A percentile compares a stretch with the other conserved stretches of the same genome.
phyloP scores from a whole-genome alignment of 2,329 filamentous ascomycete species.

The Ophidiomyces ophidiicola region DNA sequence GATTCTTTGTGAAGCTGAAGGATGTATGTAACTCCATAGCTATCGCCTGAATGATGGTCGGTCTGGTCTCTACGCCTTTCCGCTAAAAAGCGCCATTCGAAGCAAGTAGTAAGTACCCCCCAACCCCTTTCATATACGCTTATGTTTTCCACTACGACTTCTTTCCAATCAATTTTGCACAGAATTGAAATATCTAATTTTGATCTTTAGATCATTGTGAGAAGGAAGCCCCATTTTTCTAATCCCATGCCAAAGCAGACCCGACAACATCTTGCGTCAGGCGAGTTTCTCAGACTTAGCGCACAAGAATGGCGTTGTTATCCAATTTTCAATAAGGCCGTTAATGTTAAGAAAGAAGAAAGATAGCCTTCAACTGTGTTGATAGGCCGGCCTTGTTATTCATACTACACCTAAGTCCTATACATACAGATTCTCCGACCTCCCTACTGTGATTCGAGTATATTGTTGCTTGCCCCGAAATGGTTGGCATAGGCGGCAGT shows the following conservation, averaged over 20 bases:
- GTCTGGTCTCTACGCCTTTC: no score
- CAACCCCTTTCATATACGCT: no score
- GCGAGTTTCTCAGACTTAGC: not conserved
- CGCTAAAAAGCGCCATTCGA: no score
- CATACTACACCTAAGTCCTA: no score
- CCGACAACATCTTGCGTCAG: slow-evolving; percentile 1
- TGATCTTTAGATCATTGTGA: slow-evolving; percentile 1
- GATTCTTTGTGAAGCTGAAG: no score
- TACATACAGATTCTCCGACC: no score
- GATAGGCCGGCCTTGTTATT: no score
- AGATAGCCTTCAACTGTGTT: not conserved
- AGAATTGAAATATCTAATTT: slow-evolving; percentile 2
- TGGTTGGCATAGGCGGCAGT: slow-evolving; percentile 5
- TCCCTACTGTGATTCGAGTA: no score
- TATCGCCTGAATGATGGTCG: no score
- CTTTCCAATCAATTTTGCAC: not conserved
- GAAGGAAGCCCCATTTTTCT: not conserved
- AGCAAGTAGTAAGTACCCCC: no score
- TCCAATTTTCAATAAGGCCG: not conserved
- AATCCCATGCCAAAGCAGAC: slow-evolving; percentile 1
- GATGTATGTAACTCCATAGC: no score
- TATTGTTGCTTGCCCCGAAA: not conserved
- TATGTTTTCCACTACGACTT: not conserved
- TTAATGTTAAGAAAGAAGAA: not conserved
- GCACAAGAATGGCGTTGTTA: slow-evolving; percentile 5